A percentile compares a stretch with the other conserved stretches of the same genome.
Conservation (phyloP, 2,329 filamentous ascomycete genomes). For the Ustilaginoidea virens region DNA sequence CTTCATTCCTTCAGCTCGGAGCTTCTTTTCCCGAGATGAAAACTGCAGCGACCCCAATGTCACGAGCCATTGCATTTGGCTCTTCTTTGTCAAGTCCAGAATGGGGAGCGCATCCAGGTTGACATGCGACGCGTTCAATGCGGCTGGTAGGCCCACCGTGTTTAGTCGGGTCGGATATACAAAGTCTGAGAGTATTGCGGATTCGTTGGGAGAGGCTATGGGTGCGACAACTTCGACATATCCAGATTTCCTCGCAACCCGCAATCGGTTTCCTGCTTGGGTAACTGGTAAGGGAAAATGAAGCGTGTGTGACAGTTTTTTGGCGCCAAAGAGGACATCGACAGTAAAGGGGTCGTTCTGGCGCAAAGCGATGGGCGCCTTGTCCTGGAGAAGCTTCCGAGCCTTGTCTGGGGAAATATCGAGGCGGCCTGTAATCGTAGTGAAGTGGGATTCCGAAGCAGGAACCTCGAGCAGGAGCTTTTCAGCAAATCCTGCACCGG, state of each 20-base stretch:
- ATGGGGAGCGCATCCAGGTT: slow-evolving; percentile 30
- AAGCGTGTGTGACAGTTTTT: slow-evolving; percentile 16
- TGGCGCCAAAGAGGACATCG: slow-evolving; percentile 22
- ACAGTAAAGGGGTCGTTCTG: slow-evolving; percentile 25
- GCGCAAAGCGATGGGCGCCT: slow-evolving; percentile 18
- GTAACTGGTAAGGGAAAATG: slow-evolving; percentile 25
- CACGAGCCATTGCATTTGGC: slow-evolving; percentile 21
- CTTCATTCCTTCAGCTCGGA: slow-evolving; percentile 15
- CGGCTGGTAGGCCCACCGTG: slow-evolving; percentile 14
- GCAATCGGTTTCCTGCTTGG: slow-evolving; percentile 18
- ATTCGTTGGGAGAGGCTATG: slow-evolving; percentile 11
- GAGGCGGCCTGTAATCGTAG: slow-evolving; percentile 22
- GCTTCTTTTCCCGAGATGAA: slow-evolving; percentile 23
- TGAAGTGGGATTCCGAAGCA: slow-evolving; percentile 13
- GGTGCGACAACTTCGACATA: slow-evolving; percentile 29
- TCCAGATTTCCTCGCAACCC: slow-evolving; percentile 26
- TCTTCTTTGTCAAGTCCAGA: slow-evolving; percentile 21
- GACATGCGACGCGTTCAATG: slow-evolving; percentile 24
- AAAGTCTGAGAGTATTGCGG: slow-evolving; percentile 15
- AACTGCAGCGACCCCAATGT: slow-evolving; percentile 24
- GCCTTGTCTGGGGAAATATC: slow-evolving; percentile 20
- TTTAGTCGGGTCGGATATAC: slow-evolving; percentile 20
- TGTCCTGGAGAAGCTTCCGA: slow-evolving; percentile 21
- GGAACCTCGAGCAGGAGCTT: slow-evolving; percentile 17
- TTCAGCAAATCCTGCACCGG: slow-evolving; percentile 8